Percentiles rank a stretch among this genome's conserved stretches.
phyloP scores from a whole-genome alignment of 1,284 basidiomycete species.

The Anthracocystis panici-leucophaei region DNA sequence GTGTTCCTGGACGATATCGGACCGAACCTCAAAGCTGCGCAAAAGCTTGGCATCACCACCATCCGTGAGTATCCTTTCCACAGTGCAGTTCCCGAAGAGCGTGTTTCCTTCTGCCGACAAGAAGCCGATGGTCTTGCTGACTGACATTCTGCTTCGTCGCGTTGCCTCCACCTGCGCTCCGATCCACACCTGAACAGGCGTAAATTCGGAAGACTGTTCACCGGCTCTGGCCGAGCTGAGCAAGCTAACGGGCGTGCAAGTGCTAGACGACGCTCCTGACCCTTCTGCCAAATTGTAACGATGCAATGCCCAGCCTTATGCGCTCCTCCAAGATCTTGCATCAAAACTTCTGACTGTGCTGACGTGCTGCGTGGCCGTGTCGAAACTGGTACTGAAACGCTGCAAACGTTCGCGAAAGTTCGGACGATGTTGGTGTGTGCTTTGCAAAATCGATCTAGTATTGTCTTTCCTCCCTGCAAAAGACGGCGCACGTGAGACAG shows the following conservation, averaged over 20 bases:
- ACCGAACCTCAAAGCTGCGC: constrained; percentile 68
- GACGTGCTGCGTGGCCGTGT: background rate
- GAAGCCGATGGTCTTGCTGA: background rate
- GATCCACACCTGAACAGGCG: constrained; percentile 24
- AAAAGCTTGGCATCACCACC: constrained; percentile 68
- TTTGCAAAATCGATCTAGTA: constrained; percentile 45
- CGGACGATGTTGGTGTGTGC: constrained; percentile 4
- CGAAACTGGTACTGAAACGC: constrained; percentile 1
- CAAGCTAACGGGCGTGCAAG: constrained; percentile 41
- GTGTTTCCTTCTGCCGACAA: background rate
- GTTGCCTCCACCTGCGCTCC: background rate
- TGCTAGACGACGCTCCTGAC: constrained; percentile 32
- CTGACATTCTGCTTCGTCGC: background rate
- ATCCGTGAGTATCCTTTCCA: constrained; percentile 63
- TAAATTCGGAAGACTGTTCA: constrained; percentile 40
- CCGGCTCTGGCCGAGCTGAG: constrained; percentile 47
- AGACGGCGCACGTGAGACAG: constrained; percentile 37
- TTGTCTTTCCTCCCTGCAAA: constrained; percentile 47
- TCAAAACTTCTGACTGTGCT: background rate
- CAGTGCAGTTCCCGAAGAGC: background rate
- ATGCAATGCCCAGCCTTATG: background rate
- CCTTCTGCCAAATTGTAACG: constrained; percentile 33
- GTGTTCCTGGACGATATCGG: constrained; percentile 71
- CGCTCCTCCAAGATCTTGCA: background rate
- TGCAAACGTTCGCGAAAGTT: background rate